phyloP scores from a whole-genome alignment of 139 green algal species.

The Penium margaritaceum region DNA sequence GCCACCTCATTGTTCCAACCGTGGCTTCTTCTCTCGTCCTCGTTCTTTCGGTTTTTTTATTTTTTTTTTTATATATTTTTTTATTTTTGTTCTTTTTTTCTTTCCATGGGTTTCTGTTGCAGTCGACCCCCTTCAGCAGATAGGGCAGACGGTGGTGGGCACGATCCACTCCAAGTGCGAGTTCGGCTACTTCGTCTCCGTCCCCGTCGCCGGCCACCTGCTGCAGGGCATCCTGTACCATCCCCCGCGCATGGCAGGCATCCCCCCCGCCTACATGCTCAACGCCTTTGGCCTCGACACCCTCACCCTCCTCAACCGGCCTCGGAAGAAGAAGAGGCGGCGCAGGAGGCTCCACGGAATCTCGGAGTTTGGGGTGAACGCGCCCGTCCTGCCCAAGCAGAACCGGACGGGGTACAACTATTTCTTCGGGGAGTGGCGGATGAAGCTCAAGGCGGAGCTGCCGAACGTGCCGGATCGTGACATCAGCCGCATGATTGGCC shows the following conservation, averaged over 20 bases:
- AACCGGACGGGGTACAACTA: constrained; percentile 23
- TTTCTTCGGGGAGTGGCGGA: constrained; percentile 13
- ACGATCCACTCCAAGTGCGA: constrained; percentile 37
- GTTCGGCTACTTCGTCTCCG: constrained; percentile 32
- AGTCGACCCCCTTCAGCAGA: neutral
- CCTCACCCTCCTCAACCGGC: neutral
- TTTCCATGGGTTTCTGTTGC: neutral
- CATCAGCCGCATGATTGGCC: constrained; percentile 12
- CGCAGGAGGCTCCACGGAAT: too few relatives aligned
- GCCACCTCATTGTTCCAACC: neutral
- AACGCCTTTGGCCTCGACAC: neutral
- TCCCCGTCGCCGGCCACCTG: constrained; percentile 16
- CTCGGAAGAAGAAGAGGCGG: neutral
- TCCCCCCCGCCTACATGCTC: neutral
- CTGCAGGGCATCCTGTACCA: constrained; percentile 2
- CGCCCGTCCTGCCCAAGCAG: constrained; percentile 2
- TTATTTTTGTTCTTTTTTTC: neutral
- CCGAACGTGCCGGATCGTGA: constrained; percentile 1
- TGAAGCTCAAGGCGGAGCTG: constrained; percentile 9
- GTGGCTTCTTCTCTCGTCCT: too few relatives aligned
- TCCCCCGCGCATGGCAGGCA: neutral
- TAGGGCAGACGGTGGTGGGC: constrained; percentile 29
- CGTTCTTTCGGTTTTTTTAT: too few relatives aligned
- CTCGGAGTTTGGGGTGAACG: neutral
- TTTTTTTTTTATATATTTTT: too few relatives aligned